Evolutionary conservation across 768 basidiomycete species (phyloP).

Genomic region (Vararia minispora): DNA sequence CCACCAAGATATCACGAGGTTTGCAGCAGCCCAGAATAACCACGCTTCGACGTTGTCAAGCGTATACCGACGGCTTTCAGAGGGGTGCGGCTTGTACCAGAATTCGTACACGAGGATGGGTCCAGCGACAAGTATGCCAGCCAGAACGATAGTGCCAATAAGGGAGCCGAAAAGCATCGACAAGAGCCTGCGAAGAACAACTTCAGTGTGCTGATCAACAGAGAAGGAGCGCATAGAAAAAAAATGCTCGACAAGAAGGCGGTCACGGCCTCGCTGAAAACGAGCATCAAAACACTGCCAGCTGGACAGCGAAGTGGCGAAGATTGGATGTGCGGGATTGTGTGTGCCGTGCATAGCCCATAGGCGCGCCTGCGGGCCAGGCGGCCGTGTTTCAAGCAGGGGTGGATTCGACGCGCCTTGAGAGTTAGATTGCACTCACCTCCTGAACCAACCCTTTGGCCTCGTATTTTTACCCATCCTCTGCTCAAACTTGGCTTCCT

Average conservation of each 20-base stretch:
- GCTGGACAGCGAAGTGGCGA: too few species aligned
- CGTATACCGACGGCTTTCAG: conserved; percentile 44
- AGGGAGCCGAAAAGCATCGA: conserved; percentile 60
- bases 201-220: not conserved
- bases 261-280: too few species aligned
- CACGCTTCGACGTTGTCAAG: conserved; percentile 62
- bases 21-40: conserved; percentile 76
- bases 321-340: too few species aligned
- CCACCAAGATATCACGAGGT: conserved; percentile 69
- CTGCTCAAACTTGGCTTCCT: conserved; percentile 55
- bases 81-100: conserved; percentile 55
- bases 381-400: too few species aligned
- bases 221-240: too few species aligned
- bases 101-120: conserved; percentile 56
- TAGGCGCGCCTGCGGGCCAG: too few species aligned
- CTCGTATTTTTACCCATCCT: conserved; percentile 42
- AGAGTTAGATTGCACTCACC: conserved; percentile 26
- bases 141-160: conserved; percentile 58
- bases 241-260: too few species aligned
- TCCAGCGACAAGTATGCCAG: conserved; percentile 48
- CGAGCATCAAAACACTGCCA: too few species aligned
- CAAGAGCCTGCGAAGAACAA: conserved; percentile 33
- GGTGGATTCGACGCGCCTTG: not conserved
- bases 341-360: too few species aligned
- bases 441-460: conserved; percentile 36